Base-by-base conservation (phyloP, 257 asterid genomes). In the Fraxinus quadrangulata region DNA sequence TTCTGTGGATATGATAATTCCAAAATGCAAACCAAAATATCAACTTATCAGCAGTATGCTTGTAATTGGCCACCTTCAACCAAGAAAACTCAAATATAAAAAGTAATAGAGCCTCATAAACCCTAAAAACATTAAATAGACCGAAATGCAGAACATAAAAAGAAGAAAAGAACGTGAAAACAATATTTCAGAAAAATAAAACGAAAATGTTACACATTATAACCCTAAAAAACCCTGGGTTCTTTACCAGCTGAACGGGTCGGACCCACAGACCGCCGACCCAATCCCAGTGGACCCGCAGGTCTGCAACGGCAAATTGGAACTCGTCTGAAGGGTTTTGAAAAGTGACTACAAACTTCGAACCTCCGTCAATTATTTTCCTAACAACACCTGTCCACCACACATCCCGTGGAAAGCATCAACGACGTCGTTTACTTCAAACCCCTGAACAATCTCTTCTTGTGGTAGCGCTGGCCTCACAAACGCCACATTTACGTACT, bases 201-300 rank as follows among this genome's bases (percentile, higher is more conserved):
- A 56, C 28, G 66, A 61, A 61, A 21, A 26, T 63, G n/a, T 26
- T 63, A 24, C 69, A 26, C 69, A 34, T 63, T 36, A 63, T 24
- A 26, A 63, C 4, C 66, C 28, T 12, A 5, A 56, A 56, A 56
- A 49, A 66, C 7, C 7, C 70, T 40, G 13, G 36, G 16, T 14
- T 63, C 9, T 37, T 23, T 79, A 94, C 98, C 96, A 83, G 85
- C 66, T 80, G 86, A 59, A 39, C 81, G 66, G 90, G 89, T 23
- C 85, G 86, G 70, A 89, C 75, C 97, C 97, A 94, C 17, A 21
- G 51, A 45, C 89, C 86, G 61, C 86, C 47, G 79, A 84, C 89
- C 96, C 98, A 94, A 80, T 87, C 85, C 67, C 77, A 88, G 81
- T 89, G 96, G 68, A 81, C 78, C 83, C 98, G 87, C 81, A 94